Conservation (phyloP, 441 rosid species). For the Arabidopsis lyrata region DNA sequence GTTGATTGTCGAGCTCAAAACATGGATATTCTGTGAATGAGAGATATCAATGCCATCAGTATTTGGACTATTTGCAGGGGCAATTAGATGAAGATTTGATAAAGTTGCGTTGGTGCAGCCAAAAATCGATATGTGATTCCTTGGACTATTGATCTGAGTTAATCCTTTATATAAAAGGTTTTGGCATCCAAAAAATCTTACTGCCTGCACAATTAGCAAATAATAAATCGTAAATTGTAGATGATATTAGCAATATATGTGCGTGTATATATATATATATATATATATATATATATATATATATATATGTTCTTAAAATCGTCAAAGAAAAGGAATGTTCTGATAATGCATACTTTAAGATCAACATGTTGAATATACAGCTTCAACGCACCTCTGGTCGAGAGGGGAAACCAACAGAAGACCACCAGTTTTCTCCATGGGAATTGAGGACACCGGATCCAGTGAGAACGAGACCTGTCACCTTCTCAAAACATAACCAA, state of each 20-base stretch:
- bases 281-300: not conserved
- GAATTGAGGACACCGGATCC: conserved; percentile 36
- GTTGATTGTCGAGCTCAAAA: conserved; percentile 15
- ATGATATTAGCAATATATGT: not conserved
- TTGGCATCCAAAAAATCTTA: conserved; percentile 17
- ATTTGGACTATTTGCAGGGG: conserved; percentile 44
- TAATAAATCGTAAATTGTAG: not conserved
- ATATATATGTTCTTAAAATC: not conserved
- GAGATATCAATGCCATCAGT: conserved; percentile 45
- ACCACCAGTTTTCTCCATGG: conserved; percentile 40
- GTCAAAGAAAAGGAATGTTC: not conserved
- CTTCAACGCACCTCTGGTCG: conserved; percentile 25
- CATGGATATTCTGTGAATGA: conserved; percentile 10
- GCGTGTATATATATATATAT: not conserved
- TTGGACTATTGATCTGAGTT: conserved; percentile 41
- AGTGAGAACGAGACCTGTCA: conserved; percentile 29
- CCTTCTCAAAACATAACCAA: conserved; percentile 20
- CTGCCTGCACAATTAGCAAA: conserved; percentile 27
- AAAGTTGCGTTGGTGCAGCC: conserved; percentile 22
- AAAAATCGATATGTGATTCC: conserved; percentile 21
- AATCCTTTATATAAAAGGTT: conserved; percentile 38
- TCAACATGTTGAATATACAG: not conserved
- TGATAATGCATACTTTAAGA: not conserved
- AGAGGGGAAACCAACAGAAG: not conserved
- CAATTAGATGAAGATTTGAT: conserved; percentile 36